A percentile compares a stretch with the other conserved stretches of the same genome.
phyloP scores from a whole-genome alignment of 2,329 filamentous ascomycete genomes.

The Metarhizium robertsii region DNA sequence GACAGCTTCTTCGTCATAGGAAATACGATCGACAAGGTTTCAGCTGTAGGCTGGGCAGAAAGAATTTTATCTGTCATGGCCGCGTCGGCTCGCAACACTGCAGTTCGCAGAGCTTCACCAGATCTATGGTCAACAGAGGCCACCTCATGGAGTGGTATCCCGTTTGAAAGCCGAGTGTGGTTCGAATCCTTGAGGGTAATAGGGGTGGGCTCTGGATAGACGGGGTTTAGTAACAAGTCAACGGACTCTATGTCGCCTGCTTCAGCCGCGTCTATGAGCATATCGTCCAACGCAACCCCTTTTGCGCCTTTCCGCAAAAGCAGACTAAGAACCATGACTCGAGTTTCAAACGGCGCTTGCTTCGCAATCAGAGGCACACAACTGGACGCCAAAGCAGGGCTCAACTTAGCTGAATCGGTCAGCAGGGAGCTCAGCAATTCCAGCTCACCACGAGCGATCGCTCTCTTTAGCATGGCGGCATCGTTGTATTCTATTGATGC shows the following conservation, averaged over 20 bases:
- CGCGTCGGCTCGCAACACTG: conserved; percentile 35
- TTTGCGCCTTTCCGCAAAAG: conserved; percentile 42
- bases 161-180: conserved; percentile 14
- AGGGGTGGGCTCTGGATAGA: conserved; percentile 26
- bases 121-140: conserved; percentile 44
- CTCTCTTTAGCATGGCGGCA: conserved; percentile 37
- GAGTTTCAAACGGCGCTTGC: conserved; percentile 33
- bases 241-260: conserved; percentile 37
- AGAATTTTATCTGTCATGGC: conserved; percentile 37
- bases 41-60: conserved; percentile 32
- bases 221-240: conserved; percentile 39
- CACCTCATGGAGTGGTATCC: conserved; percentile 26
- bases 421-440: conserved; percentile 39
- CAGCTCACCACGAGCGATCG: conserved; percentile 34
- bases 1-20: conserved; percentile 35
- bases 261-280: conserved; percentile 39
- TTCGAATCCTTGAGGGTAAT: conserved; percentile 9
- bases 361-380: conserved; percentile 41
- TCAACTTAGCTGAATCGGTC: conserved; percentile 31
- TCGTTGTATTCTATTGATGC: conserved; percentile 46
- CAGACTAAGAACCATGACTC: conserved; percentile 32
- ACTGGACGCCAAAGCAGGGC: conserved; percentile 35
- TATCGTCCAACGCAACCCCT: conserved; percentile 37
- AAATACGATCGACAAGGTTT: conserved; percentile 40
- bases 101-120: conserved; percentile 40